Conservation (phyloP, 225 moss, liverwort and hornwort genomes). For the Polytrichum commune region DNA sequence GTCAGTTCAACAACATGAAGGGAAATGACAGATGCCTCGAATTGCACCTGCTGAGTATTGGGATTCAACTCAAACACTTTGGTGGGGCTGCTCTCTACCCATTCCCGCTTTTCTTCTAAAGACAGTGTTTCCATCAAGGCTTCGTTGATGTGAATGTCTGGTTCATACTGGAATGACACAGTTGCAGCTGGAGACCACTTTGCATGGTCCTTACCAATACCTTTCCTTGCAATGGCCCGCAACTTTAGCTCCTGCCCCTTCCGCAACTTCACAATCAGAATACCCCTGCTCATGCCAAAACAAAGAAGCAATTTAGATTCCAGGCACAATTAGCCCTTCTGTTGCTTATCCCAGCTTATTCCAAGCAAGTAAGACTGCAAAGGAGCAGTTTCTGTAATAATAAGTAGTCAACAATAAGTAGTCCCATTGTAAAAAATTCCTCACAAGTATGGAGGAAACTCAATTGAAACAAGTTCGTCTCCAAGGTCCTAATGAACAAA, state of each 20-base stretch:
- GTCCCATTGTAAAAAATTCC: neutral
- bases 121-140: slow-evolving; percentile 82
- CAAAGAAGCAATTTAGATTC: neutral
- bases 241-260: slow-evolving; percentile 95
- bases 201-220: slow-evolving; percentile 95
- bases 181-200: slow-evolving; percentile 99
- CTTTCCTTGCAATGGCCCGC: slow-evolving; percentile 90
- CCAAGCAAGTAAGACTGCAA: too few species aligned
- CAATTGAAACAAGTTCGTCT: neutral
- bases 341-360: too few species aligned
- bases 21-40: neutral
- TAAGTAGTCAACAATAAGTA: neutral
- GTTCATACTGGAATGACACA: slow-evolving; percentile 92
- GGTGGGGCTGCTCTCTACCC: slow-evolving; percentile 98
- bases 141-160: slow-evolving; percentile 95
- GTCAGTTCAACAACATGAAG: neutral
- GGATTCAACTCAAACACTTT: slow-evolving; percentile 95
- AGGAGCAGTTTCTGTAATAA: neutral
- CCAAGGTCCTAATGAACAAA: neutral
- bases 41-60: slow-evolving; percentile 71
- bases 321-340: too few species aligned
- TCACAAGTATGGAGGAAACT: neutral
- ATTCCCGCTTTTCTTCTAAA: slow-evolving; percentile 89
- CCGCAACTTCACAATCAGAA: slow-evolving; percentile 85
- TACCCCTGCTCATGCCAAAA: slow-evolving; percentile 54